Base-by-base conservation (phyloP, 2,329 filamentous ascomycete species). In the Pyrenophora graminea region DNA sequence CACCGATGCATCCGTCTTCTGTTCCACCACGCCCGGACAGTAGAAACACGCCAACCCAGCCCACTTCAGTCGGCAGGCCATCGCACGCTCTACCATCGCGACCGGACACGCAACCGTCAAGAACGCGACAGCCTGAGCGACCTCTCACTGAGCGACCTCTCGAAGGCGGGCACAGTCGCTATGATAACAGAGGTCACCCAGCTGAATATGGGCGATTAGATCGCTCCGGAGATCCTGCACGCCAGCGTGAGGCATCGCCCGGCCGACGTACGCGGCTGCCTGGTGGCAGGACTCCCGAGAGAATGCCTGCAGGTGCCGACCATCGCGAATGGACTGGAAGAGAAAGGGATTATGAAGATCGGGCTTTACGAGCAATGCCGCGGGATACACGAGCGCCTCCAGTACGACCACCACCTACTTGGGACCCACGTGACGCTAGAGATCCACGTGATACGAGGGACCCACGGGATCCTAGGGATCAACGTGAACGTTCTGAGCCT, bases 61-160 rank as follows among this genome's bases (percentile, higher is more conserved):
- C 56, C n/a, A 45, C 63, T 19, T 54, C 61, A 33, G 48, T 57
- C 36, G 58, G 62, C 19, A 67, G 70, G 49, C 52, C 61, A 39
- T 62, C 72, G 23, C 77, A 77, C 56, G 70, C 70, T 13, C 72
- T 87, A 6, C 85, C 85, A 1, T 84, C 73, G 46, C 78, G 83
- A 47, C 84, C 84, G 13, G 83, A 86, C 56, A 77, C 83, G 9
- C 82, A 82, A 6, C 81, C 82, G 39, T 78, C 79, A 0, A 76
- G 76, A 19, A 39, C 56, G 17, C 65, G 71, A 32, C 64, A 64
- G 34, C 39, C 55, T 18, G 69, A 73, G 32, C 70, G 71, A 21
- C 19, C 62, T n/a, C 32, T 47, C n/a, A 48, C 48, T 23, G 72
- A 74, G 21, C 69, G 71, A 17, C 58, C 58, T 17, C 32, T 56